Percentiles rank a stretch among this genome's conserved stretches.
phyloP scores from a whole-genome alignment of 129 eudicot species.

The Saposhnikovia divaricata region DNA sequence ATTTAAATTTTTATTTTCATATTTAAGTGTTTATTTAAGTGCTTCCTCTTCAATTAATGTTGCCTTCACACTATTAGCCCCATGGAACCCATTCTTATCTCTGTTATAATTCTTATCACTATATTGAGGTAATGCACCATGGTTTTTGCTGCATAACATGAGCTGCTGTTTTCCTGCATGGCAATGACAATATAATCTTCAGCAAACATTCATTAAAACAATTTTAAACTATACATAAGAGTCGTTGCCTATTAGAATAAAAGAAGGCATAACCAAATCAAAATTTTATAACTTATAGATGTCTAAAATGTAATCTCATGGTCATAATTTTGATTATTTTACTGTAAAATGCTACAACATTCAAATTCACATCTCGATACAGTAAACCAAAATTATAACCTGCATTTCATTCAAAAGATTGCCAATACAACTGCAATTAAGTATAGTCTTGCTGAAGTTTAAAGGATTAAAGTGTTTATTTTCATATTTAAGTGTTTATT shows the following conservation, averaged over 20 bases:
- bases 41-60: conserved; percentile 95
- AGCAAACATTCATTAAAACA: conserved; percentile 6
- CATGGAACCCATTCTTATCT: conserved; percentile 74
- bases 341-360: not conserved
- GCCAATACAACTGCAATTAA: not conserved
- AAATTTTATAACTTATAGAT: not conserved
- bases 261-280: too few relatives aligned
- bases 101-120: conserved; percentile 57
- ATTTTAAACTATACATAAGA: not conserved
- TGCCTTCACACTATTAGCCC: conserved; percentile 88
- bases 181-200: not conserved
- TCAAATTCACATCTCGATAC: not conserved
- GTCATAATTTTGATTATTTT: not conserved
- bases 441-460: not conserved
- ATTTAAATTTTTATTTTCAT: too few relatives aligned
- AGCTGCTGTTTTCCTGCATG: conserved; percentile 66
- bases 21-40: too few relatives aligned
- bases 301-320: not conserved
- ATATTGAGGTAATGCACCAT: conserved; percentile 88
- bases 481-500: too few relatives aligned
- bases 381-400: not conserved
- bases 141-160: conserved; percentile 78
- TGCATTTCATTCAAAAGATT: not conserved
- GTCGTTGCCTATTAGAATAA: not conserved
- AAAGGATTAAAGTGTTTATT: too few relatives aligned